phyloP scores from a whole-genome alignment of 139 green algal species.

The Dunaliella primolecta region DNA sequence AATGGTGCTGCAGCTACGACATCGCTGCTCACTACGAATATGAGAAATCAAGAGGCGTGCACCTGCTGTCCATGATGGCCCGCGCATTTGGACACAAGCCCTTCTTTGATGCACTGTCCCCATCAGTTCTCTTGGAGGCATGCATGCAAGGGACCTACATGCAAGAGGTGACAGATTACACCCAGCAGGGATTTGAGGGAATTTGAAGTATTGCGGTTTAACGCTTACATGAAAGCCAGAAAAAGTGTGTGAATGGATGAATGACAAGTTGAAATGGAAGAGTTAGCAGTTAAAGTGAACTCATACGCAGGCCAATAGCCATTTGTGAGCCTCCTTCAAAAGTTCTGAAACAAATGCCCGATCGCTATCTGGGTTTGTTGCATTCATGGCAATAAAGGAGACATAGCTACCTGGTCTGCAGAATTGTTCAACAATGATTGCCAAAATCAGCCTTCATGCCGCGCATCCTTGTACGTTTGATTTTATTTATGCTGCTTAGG shows the following conservation, averaged over 20 bases:
- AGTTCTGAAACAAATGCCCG: no score
- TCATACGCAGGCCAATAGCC: neutral
- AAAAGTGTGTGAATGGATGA: no score
- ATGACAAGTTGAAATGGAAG: no score
- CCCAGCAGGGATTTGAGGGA: neutral
- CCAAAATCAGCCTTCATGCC: no score
- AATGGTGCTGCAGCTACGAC: slow-evolving; percentile 74
- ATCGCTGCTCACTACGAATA: slow-evolving; percentile 82
- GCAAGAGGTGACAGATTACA: neutral
- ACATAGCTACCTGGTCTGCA: no score
- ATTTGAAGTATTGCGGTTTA: neutral
- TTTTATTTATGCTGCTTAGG: no score
- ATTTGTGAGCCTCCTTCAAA: no score
- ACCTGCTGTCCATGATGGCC: slow-evolving; percentile 81
- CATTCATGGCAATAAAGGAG: no score
- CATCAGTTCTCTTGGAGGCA: slow-evolving; percentile 52
- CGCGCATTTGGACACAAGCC: slow-evolving; percentile 62
- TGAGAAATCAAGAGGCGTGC: slow-evolving; percentile 62
- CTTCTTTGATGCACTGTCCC: slow-evolving; percentile 65
- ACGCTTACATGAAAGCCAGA: neutral
- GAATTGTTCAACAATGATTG: no score
- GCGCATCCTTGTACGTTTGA: no score
- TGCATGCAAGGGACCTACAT: neutral
- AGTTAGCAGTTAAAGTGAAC: neutral
- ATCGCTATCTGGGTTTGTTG: no score